These are phyloP conservation scores for Pseudocercospora macadamiae DNA, from an alignment of 2,329 filamentous ascomycete species.

Conservation along the genomic window DNA sequence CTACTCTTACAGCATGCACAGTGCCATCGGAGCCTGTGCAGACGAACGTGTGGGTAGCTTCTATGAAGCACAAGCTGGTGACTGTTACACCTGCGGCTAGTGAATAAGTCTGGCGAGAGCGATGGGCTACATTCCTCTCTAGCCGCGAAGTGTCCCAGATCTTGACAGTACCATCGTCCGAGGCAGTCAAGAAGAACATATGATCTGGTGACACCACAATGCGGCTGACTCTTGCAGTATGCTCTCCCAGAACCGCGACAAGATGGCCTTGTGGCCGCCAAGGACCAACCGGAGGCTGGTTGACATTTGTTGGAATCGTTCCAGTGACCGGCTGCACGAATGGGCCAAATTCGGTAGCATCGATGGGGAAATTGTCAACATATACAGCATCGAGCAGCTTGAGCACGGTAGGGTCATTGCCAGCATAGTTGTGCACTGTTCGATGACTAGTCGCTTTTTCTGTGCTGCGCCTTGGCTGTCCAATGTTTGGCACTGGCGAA, in stretches of 20 bases:
- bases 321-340: constrained; percentile 69
- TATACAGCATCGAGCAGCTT: constrained; percentile 83
- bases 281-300: constrained; percentile 53
- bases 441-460: constrained; percentile 28
- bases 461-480: constrained; percentile 19
- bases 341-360: constrained; percentile 73
- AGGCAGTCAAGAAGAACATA: constrained; percentile 89
- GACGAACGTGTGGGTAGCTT: constrained; percentile 90
- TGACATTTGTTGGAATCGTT: constrained; percentile 43
- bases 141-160: constrained; percentile 91
- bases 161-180: constrained; percentile 87
- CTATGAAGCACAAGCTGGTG: constrained; percentile 83
- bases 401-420: constrained; percentile 68
- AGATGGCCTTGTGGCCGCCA: constrained; percentile 86
- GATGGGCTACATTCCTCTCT: constrained; percentile 86
- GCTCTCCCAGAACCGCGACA: constrained; percentile 87
- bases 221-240: constrained; percentile 78
- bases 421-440: constrained; percentile 74
- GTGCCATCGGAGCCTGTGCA: constrained; percentile 89
- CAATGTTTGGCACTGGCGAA: constrained; percentile 36
- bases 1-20: constrained; percentile 86
- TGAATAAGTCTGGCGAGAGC: constrained; percentile 82
- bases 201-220: constrained; percentile 86
- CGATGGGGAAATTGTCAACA: constrained; percentile 63
- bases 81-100: constrained; percentile 73